Base-by-base conservation (phyloP, 345 rosid species). In the Zanthoxylum bungeanum region DNA sequence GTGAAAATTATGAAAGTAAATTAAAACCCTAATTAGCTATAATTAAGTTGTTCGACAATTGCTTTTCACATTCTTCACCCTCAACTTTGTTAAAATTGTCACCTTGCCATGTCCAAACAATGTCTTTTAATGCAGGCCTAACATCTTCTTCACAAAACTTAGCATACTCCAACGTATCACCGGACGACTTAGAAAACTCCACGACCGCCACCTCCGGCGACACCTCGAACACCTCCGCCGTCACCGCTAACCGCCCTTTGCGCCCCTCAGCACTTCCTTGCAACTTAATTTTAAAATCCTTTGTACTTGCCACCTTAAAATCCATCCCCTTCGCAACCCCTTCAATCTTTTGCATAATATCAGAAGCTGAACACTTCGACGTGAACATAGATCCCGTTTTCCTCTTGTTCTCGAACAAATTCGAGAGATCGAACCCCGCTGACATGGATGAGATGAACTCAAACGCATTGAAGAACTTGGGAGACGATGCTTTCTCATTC, bases 51-150 rank as follows among this genome's bases (percentile, higher is more conserved):
- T n/a, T 12, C n/a, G 40, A 30, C 24, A 65, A n/a, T 9, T 47
- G 40, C 1, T n/a, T 51, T 22, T 34, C 46, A 21, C 31, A 22
- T 24, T 40, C 58, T 19, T 33, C 47, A 9, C 34, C 34, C n/a
- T 60, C 74, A 40, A 22, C 2, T 34, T 56, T 64, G 39, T 44
- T 27, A 56, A 56, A 76, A 31, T 61, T 63, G 73, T 91, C 98
- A 4, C 98, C 98, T 81, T 87, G 95, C 98, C 98, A 93, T 11
- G 87, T 83, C 95, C 97, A 93, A 3, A 89, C 97, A 7, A 93
- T 85, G 73, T 89, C 93, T 49, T 80, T 83, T 73, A 93, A 83
- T 24, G 92, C 91, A 22, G 88, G 87, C 82, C 97, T 84, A 1
- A 86, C 82, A 7, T 83, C 89, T 60, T 91, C 95, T 47, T 85